Percentiles rank a stretch among this genome's conserved stretches.
phyloP scores from a whole-genome alignment of 345 rosid species.

The Camelina neglecta region DNA sequence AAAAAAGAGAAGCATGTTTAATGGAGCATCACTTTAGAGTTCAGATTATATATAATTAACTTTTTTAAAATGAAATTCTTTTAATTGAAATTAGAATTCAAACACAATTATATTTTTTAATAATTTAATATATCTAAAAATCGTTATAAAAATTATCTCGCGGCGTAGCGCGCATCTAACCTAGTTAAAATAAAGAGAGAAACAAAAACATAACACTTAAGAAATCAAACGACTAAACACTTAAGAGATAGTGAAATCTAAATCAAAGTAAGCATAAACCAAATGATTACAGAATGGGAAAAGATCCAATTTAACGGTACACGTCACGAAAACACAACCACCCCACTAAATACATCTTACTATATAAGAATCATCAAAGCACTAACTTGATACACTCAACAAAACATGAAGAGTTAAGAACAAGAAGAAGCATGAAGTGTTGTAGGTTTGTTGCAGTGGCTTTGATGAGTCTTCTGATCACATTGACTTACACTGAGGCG shows the following conservation, averaged over 20 bases:
- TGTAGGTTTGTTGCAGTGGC: slow-evolving; percentile 34
- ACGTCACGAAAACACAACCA: slow-evolving; percentile 44
- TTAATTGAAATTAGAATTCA: too few relatives aligned
- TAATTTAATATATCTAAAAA: too few relatives aligned
- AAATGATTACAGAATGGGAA: slow-evolving; percentile 36
- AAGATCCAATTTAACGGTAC: slow-evolving; percentile 12
- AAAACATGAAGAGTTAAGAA: slow-evolving; percentile 19
- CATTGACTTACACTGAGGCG: slow-evolving; percentile 40
- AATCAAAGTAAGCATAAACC: slow-evolving; percentile 31
- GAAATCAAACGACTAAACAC: slow-evolving; percentile 6
- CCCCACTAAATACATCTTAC: slow-evolving; percentile 38
- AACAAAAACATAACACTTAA: slow-evolving; percentile 3
- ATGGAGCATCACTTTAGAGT: too few relatives aligned
- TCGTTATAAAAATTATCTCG: too few relatives aligned
- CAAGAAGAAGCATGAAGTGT: slow-evolving; percentile 41
- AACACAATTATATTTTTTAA: too few relatives aligned
- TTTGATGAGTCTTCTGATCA: slow-evolving; percentile 44
- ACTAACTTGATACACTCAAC: slow-evolving; percentile 29
- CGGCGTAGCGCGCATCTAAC: too few relatives aligned
- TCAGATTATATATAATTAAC: too few relatives aligned
- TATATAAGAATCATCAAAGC: slow-evolving; percentile 38
- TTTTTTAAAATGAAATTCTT: too few relatives aligned
- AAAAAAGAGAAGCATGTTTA: too few relatives aligned
- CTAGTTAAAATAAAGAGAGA: background rate
- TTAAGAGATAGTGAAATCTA: slow-evolving; percentile 43